These are phyloP conservation scores for Falciphora oryzae DNA, from an alignment of 2,329 filamentous ascomycete genomes.

Conservation along the genomic window DNA sequence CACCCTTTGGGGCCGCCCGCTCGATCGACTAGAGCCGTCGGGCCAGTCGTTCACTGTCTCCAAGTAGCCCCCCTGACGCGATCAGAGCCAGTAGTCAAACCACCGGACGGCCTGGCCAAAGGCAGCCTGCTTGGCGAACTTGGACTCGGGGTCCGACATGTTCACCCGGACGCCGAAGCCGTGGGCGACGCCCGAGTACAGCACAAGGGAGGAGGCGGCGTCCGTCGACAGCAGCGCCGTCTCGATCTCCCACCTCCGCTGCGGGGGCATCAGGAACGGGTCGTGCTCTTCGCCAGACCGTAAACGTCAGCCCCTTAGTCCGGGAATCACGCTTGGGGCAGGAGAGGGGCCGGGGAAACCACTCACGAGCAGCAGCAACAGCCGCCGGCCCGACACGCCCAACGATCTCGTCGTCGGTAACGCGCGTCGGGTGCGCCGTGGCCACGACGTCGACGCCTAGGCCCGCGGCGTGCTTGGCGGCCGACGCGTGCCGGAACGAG, in stretches of 20 bases:
- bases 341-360: neutral
- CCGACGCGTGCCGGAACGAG: conserved; percentile 38
- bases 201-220: neutral
- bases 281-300: neutral
- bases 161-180: neutral
- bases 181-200: neutral
- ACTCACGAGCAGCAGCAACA: conserved; percentile 6
- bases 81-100: conserved; percentile 2
- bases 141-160: neutral
- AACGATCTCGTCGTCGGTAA: conserved; percentile 10
- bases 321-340: neutral
- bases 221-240: neutral
- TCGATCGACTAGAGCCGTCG: no score
- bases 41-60: no score
- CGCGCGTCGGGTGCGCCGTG: conserved; percentile 8
- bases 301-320: neutral
- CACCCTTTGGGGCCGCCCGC: no score
- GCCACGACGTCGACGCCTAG: conserved; percentile 9
- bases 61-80: no score
- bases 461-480: conserved; percentile 6
- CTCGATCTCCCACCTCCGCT: neutral
- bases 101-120: neutral
- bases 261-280: neutral
- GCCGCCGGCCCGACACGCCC: conserved; percentile 7
- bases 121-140: neutral